A percentile compares a stretch with the other conserved stretches of the same genome.
Conservation (phyloP, 2,329 filamentous ascomycete species). For the Sporothrix globosa region DNA sequence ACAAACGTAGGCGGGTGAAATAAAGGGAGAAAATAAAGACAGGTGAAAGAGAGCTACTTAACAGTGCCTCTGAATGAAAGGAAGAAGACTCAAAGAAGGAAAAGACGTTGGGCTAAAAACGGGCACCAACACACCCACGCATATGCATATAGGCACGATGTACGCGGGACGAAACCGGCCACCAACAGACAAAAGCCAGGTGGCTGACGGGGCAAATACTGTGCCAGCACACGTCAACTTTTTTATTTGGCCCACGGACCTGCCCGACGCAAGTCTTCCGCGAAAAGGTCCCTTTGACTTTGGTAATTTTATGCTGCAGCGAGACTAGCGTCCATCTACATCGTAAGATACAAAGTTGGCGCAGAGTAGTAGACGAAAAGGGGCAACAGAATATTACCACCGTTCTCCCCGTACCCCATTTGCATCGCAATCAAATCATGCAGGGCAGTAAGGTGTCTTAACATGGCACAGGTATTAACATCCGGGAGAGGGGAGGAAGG, state of each 20-base stretch:
- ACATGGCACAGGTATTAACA: constrained; percentile 17
- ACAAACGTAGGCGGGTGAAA: background rate
- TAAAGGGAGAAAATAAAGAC: background rate
- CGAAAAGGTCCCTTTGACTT: background rate
- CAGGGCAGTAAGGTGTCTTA: constrained; percentile 21
- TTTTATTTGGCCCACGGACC: background rate
- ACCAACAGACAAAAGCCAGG: constrained; percentile 20
- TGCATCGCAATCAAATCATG: background rate
- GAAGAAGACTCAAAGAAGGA: background rate
- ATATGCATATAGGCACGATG: background rate
- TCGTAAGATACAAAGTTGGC: background rate
- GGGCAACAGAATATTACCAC: background rate
- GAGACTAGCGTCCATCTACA: background rate
- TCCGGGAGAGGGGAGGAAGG: background rate
- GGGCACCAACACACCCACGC: background rate
- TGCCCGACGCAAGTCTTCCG: background rate
- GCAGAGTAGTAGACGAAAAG: constrained; percentile 13
- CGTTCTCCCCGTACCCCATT: too few relatives aligned
- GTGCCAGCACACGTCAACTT: background rate
- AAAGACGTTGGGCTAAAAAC: constrained; percentile 17
- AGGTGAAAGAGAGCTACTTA: background rate
- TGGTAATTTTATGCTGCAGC: background rate
- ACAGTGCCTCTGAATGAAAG: background rate
- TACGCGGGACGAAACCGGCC: constrained; percentile 9
- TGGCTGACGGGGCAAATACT: background rate